These are phyloP conservation scores for Fusarium sp. DNA, from an alignment of 2,329 filamentous ascomycete species.

Conservation along the genomic window DNA sequence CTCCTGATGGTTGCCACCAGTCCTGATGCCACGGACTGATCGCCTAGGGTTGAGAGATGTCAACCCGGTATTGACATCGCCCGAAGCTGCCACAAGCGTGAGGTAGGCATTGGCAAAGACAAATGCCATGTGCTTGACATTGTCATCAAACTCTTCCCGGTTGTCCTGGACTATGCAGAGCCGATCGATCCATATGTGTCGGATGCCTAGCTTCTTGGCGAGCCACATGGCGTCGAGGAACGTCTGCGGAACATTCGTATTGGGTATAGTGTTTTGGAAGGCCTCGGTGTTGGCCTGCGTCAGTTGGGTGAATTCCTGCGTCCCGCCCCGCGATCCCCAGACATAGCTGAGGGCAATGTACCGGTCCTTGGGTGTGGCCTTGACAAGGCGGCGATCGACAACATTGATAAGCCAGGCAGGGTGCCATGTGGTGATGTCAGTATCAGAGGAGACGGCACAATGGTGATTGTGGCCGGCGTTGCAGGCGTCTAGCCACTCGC, in stretches of 20 bases:
- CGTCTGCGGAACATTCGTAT: slow-evolving; percentile 58
- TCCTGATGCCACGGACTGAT: slow-evolving; percentile 44
- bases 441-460: slow-evolving; percentile 52
- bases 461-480: slow-evolving; percentile 60
- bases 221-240: slow-evolving; percentile 63
- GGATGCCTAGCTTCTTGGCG: slow-evolving; percentile 60
- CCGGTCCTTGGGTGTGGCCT: slow-evolving; percentile 56
- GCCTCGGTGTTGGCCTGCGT: slow-evolving; percentile 56
- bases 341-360: slow-evolving; percentile 66
- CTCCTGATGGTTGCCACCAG: slow-evolving; percentile 55
- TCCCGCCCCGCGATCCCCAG: slow-evolving; percentile 54
- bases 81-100: slow-evolving; percentile 61
- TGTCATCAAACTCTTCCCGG: slow-evolving; percentile 56
- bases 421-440: slow-evolving; percentile 54
- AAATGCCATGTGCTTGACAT: slow-evolving; percentile 62
- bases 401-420: slow-evolving; percentile 61
- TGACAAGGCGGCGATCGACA: slow-evolving; percentile 58
- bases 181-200: slow-evolving; percentile 64
- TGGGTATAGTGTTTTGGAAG: slow-evolving; percentile 55
- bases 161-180: slow-evolving; percentile 64
- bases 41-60: slow-evolving; percentile 56
- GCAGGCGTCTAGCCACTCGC: slow-evolving; percentile 62
- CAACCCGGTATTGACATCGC: slow-evolving; percentile 58
- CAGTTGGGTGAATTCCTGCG: slow-evolving; percentile 51
- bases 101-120: slow-evolving; percentile 63